Evolutionary conservation across 495 filamentous ascomycete species (phyloP), one percentile per base, ranked within the genome.

Genomic region (Pseudomonodictys pantanalensis): DNA sequence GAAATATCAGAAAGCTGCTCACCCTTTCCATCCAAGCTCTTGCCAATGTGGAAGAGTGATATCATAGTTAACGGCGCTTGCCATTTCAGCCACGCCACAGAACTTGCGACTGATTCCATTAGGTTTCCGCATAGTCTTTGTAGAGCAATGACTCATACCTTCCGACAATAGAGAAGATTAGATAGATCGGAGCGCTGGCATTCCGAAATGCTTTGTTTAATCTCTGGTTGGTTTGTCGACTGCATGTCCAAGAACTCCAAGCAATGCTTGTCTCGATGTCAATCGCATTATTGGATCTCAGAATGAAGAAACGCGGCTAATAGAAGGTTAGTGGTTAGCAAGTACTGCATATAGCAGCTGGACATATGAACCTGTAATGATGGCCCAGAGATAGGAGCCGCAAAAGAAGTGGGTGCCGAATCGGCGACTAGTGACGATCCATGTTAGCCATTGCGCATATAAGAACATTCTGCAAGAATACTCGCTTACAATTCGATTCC

Each of bases 1-100:
- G 20, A 41, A 41, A 15, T 5, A 15, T 12, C 15, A 12, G 12
- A n/a, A 41, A 41, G 38, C 4, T 41, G 24, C 24, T 46, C 43
- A 46, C 43, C 43, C 18, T 50, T 50, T 50, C 47, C 47, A 50
- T 28, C 28, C 47, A 20, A 30, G 12, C 8, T 50, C 47, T 33
- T 50, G 47, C 47, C 28, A 50, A 17, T 50, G 47, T 30, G 23
- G 24, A 29, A 50, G 47, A 15, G 47, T 50, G 47, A 15, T 3
- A 12, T 50, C 47, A 29, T 12, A 50, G 47, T 50, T 26, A 28
- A 50, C 47, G 15, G 28, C 28, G 28, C 47, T 18, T 50, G 23
- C 32, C 24, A 50, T 50, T 20, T 24, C 10, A 30, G 47, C 47
- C 12, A 50, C 47, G 22, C 47, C 47, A 33, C 47, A 50, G 24